Evolutionary conservation across 768 basidiomycete genomes (phyloP).

Genomic region (Termitomyces sp.): DNA sequence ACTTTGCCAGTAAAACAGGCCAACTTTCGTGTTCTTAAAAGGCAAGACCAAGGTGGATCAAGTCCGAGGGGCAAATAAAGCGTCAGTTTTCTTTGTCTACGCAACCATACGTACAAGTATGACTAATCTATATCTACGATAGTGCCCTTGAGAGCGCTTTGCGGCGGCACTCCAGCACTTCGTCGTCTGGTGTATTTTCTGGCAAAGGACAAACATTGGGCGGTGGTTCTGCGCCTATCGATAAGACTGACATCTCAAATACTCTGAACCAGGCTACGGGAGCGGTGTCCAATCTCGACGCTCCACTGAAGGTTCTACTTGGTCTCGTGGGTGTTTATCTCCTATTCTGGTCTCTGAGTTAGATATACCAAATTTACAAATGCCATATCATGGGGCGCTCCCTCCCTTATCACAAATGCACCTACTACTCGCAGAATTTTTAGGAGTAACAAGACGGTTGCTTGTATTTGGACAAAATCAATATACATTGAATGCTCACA

Average conservation of each 20-base stretch:
- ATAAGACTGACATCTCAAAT: conserved; percentile 27
- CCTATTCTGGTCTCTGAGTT: conserved; percentile 49
- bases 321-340: conserved; percentile 60
- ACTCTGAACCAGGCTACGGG: conserved; percentile 27
- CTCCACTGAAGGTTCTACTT: conserved; percentile 62
- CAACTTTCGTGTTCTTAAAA: conserved; percentile 76
- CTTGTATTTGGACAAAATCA: background rate
- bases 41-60: conserved; percentile 62
- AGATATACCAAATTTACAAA: background rate
- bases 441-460: background rate
- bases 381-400: background rate
- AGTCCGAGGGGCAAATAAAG: conserved; percentile 66
- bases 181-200: conserved; percentile 46
- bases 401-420: too few species aligned
- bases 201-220: conserved; percentile 75
- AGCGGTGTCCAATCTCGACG: conserved; percentile 46
- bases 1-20: conserved; percentile 41
- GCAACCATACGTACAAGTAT: too few species aligned
- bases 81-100: conserved; percentile 32
- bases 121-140: background rate
- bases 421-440: background rate
- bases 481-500: background rate
- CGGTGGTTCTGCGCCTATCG: conserved; percentile 33
- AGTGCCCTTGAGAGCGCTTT: conserved; percentile 62
- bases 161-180: conserved; percentile 39